Evolutionary conservation across 2,329 filamentous ascomycete genomes (phyloP).

Genomic region (Xylariaceae sp.): DNA sequence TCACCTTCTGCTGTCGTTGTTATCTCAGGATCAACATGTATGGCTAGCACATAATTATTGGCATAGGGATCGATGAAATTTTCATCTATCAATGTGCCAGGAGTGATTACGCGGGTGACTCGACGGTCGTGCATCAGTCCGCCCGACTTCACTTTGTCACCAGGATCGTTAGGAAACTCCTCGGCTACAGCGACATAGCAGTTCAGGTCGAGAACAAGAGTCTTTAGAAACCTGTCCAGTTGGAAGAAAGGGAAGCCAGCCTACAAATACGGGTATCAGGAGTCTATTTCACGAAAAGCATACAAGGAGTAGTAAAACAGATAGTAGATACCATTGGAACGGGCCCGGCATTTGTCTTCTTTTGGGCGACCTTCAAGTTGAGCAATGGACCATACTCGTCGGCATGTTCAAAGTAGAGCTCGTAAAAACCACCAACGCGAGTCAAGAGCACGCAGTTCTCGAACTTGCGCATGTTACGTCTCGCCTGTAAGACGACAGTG

Average conservation of each 20-base stretch:
- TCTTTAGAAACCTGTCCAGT: slow-evolving; percentile 87
- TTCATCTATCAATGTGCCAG: slow-evolving; percentile 94
- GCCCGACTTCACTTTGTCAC: slow-evolving; percentile 67
- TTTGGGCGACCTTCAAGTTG: slow-evolving; percentile 79
- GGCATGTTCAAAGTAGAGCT: slow-evolving; percentile 95
- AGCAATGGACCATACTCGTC: slow-evolving; percentile 82
- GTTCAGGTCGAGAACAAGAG: slow-evolving; percentile 84
- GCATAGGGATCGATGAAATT: slow-evolving; percentile 93
- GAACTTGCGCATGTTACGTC: slow-evolving; percentile 86
- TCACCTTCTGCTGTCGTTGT: slow-evolving; percentile 13
- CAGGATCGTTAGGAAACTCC: slow-evolving; percentile 74
- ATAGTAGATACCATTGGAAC: slow-evolving; percentile 75
- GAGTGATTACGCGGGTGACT: slow-evolving; percentile 85
- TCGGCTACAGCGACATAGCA: slow-evolving; percentile 92
- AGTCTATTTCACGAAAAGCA: slow-evolving; percentile 10
- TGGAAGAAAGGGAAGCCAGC: slow-evolving; percentile 93
- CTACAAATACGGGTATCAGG: slow-evolving; percentile 40
- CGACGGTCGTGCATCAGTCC: slow-evolving; percentile 79
- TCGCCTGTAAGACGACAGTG: slow-evolving; percentile 81
- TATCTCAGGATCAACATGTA: slow-evolving; percentile 50
- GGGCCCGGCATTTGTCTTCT: slow-evolving; percentile 71
- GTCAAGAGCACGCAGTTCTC: slow-evolving; percentile 88
- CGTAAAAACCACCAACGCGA: slow-evolving; percentile 92
- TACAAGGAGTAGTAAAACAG: slow-evolving; percentile 7
- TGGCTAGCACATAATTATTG: slow-evolving; percentile 86